phyloP scores from a whole-genome alignment of 139 green algal genomes.

The Desmodesmus armatus region DNA sequence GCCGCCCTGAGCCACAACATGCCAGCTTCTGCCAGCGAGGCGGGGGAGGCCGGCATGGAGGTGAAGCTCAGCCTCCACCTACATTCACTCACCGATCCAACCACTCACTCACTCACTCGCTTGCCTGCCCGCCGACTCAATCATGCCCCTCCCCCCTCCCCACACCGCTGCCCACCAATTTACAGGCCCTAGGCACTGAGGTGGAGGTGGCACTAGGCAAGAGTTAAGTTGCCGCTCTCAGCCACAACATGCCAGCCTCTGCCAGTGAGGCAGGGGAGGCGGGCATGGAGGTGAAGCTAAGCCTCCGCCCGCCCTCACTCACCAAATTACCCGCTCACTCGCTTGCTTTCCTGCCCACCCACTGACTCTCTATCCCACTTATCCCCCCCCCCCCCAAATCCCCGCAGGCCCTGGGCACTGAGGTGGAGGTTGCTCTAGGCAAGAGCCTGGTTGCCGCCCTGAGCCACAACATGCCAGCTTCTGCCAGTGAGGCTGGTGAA shows the following conservation, averaged over 20 bases:
- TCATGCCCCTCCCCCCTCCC: too few species aligned
- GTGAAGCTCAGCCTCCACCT: slow-evolving; percentile 91
- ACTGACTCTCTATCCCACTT: too few species aligned
- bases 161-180: slow-evolving; percentile 13
- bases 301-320: too few species aligned
- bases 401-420: slow-evolving; percentile 67
- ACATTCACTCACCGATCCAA: too few species aligned
- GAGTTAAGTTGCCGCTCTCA: slow-evolving; percentile 73
- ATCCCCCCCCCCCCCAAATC: too few species aligned
- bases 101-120: not conserved
- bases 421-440: slow-evolving; percentile 94
- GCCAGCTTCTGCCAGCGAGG: slow-evolving; percentile 70
- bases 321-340: too few species aligned
- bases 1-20: slow-evolving; percentile 78
- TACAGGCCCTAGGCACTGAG: slow-evolving; percentile 80
- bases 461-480: slow-evolving; percentile 74
- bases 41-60: slow-evolving; percentile 68
- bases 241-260: slow-evolving; percentile 75
- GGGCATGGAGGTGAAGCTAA: slow-evolving; percentile 86
- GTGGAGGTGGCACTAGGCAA: slow-evolving; percentile 90
- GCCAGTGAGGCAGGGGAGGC: slow-evolving; percentile 55
- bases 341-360: not conserved
- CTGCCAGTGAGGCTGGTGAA: slow-evolving; percentile 59
- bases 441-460: slow-evolving; percentile 73
- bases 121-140: not conserved